Conservation (phyloP, 2,329 filamentous ascomycete genomes). For the Pyricularia pennisetigena region DNA sequence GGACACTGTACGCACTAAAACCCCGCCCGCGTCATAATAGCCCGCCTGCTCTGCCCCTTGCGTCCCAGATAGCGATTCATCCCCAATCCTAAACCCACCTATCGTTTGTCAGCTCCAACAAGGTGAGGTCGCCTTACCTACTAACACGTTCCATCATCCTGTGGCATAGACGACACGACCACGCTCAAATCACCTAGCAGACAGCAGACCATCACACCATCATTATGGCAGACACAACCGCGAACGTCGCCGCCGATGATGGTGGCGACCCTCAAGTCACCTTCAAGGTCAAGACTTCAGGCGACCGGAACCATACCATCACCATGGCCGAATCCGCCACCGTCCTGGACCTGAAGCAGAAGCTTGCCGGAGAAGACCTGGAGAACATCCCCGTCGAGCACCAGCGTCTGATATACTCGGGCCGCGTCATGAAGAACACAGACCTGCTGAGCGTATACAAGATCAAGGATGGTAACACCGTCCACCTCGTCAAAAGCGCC, state of each 20-base stretch:
- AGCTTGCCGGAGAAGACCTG: slow-evolving; percentile 70
- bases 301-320: slow-evolving; percentile 73
- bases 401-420: slow-evolving; percentile 95
- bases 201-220: not conserved
- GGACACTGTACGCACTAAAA: not conserved
- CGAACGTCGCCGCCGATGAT: slow-evolving; percentile 47
- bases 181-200: not conserved
- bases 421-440: slow-evolving; percentile 89
- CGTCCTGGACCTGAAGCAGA: slow-evolving; percentile 80
- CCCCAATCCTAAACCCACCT: not conserved
- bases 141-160: not conserved
- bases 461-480: slow-evolving; percentile 90
- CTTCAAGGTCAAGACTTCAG: slow-evolving; percentile 97
- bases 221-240: slow-evolving; percentile 13
- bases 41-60: not conserved
- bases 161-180: not conserved
- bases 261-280: slow-evolving; percentile 68
- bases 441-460: slow-evolving; percentile 81
- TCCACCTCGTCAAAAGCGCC: slow-evolving; percentile 94
- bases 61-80: not conserved
- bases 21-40: not conserved
- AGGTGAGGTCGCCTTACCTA: not conserved
- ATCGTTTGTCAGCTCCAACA: not conserved
- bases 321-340: slow-evolving; percentile 69
- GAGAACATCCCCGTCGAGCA: slow-evolving; percentile 81